Conservation (phyloP, 2,329 filamentous ascomycete genomes). For the Dichotomopilus funicola region DNA sequence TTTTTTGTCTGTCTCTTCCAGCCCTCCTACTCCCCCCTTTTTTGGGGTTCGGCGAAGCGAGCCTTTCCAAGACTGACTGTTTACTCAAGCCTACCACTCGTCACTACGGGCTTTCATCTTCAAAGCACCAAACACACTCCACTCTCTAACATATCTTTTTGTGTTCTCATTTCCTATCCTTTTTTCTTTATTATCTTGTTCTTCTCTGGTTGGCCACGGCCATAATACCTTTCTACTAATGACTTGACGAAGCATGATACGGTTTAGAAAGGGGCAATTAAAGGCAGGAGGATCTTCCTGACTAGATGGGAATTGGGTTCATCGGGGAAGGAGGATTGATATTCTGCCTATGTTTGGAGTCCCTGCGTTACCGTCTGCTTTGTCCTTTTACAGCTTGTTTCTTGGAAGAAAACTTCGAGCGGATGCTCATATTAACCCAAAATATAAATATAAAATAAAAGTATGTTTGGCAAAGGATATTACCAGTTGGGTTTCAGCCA, state of each 20-base stretch:
- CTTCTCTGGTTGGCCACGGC: background rate
- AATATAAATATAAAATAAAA: no score
- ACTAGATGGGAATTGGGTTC: background rate
- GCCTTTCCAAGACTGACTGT: no score
- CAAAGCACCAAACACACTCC: no score
- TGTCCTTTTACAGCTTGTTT: background rate
- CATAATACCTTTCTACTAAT: slow-evolving; percentile 10
- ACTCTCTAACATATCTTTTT: background rate
- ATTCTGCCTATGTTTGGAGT: slow-evolving; percentile 6
- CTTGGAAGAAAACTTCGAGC: background rate
- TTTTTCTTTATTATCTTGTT: background rate
- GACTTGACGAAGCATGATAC: slow-evolving; percentile 15
- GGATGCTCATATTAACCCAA: no score
- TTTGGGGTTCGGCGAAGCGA: no score
- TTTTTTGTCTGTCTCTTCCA: no score
- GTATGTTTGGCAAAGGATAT: no score
- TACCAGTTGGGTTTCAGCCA: no score
- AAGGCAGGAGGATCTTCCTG: slow-evolving; percentile 10
- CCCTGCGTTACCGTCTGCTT: slow-evolving; percentile 5
- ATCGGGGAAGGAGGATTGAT: background rate
- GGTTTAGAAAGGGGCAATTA: slow-evolving; percentile 14
- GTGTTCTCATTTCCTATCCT: background rate
- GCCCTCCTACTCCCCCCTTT: no score
- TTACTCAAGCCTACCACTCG: no score
- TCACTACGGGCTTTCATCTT: no score